Conservation (phyloP, 1,284 basidiomycete genomes). For the Cystobasidium sp. region DNA sequence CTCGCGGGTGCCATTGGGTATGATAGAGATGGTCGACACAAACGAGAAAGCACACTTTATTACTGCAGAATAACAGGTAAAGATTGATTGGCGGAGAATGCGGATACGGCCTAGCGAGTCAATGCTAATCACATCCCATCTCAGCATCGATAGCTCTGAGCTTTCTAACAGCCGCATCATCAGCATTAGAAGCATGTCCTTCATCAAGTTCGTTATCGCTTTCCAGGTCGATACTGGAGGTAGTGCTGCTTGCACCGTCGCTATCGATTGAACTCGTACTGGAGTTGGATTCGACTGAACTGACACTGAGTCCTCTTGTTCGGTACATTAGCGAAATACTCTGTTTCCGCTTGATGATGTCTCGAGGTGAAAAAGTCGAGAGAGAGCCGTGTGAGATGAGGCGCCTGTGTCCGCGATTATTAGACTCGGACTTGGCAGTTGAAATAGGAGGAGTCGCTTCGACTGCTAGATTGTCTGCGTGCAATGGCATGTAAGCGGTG, state of each 20-base stretch:
- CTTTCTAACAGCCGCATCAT: too few relatives aligned
- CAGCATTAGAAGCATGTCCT: background rate
- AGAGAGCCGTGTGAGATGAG: constrained; percentile 27
- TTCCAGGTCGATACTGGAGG: background rate
- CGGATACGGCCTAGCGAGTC: too few relatives aligned
- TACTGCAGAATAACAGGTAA: too few relatives aligned
- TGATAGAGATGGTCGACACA: too few relatives aligned
- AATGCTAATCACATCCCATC: too few relatives aligned
- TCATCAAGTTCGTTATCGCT: constrained; percentile 8
- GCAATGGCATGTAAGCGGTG: background rate
- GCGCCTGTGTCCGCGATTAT: constrained; percentile 7
- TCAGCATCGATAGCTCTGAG: too few relatives aligned
- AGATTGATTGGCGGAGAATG: too few relatives aligned
- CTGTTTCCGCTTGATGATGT: constrained; percentile 34
- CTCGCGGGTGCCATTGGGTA: too few relatives aligned
- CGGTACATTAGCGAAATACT: constrained; percentile 14
- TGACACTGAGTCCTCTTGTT: constrained; percentile 17
- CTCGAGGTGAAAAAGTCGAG: constrained; percentile 19
- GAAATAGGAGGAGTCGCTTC: constrained; percentile 11
- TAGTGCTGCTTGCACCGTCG: background rate
- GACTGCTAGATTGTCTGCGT: background rate
- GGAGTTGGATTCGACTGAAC: constrained; percentile 4
- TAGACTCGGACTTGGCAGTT: background rate
- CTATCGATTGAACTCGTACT: background rate
- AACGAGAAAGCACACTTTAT: too few relatives aligned